Conservation (phyloP, 345 rosid genomes). For the Cardamine resedifolia region DNA sequence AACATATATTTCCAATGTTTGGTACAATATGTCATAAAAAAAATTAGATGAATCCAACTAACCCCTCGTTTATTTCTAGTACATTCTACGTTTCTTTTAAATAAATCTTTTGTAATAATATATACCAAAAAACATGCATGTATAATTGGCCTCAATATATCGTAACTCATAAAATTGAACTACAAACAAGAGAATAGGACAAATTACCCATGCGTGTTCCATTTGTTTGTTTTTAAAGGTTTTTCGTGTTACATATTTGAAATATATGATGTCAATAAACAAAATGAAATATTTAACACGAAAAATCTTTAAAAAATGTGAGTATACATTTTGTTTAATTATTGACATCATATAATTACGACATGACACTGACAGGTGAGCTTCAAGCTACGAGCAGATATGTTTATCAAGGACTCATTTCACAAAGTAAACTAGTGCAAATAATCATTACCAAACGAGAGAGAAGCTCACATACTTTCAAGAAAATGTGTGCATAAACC, state of each 20-base stretch:
- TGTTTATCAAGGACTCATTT: not conserved
- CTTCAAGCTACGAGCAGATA: not conserved
- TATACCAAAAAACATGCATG: not conserved
- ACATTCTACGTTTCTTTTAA: slow-evolving; percentile 20
- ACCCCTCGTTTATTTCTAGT: slow-evolving; percentile 23
- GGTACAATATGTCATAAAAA: slow-evolving; percentile 27
- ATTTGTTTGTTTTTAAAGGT: slow-evolving; percentile 23
- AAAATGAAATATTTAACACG: no score
- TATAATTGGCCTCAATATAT: slow-evolving; percentile 11
- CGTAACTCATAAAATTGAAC: slow-evolving; percentile 16
- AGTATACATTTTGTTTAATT: no score
- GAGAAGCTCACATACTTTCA: not conserved
- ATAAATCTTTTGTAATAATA: not conserved
- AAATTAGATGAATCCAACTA: slow-evolving; percentile 30
- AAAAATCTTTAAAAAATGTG: no score
- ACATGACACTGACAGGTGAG: not conserved
- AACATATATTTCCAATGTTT: slow-evolving; percentile 30
- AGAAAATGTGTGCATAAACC: not conserved
- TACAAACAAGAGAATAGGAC: slow-evolving; percentile 26
- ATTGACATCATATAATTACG: not conserved
- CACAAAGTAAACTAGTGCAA: not conserved
- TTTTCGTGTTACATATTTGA: not conserved
- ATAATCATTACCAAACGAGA: not conserved
- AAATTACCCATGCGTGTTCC: slow-evolving; percentile 25
- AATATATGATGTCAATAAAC: no score